phyloP scores from a whole-genome alignment of 805 yeast genomes.

The Wickerhamiella qilinensis region DNA sequence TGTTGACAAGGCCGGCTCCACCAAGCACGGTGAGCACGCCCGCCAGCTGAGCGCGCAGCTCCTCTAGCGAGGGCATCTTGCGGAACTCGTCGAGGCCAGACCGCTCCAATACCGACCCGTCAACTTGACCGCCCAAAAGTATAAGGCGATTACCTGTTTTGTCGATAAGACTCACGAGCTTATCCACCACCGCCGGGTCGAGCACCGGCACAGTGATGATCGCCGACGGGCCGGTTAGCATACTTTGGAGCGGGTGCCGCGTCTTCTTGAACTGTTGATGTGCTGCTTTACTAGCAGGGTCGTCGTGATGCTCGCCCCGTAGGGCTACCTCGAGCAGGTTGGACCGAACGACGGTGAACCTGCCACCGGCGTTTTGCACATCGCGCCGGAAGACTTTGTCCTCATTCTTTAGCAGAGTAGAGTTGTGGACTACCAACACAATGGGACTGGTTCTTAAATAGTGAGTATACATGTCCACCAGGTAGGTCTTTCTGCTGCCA shows the following conservation, averaged over 20 bases:
- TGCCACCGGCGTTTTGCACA: constrained; percentile 50
- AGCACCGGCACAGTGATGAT: constrained; percentile 49
- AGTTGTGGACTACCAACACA: constrained; percentile 69
- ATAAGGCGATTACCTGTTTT: constrained; percentile 56
- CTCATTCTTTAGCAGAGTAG: constrained; percentile 58
- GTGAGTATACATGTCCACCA: constrained; percentile 64
- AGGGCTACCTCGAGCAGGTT: constrained; percentile 60
- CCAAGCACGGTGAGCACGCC: constrained; percentile 72
- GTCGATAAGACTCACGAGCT: constrained; percentile 44
- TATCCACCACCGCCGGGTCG: constrained; percentile 53
- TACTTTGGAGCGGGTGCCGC: constrained; percentile 51
- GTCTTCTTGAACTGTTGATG: constrained; percentile 21
- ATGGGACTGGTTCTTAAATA: constrained; percentile 53
- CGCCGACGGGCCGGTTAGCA: constrained; percentile 78
- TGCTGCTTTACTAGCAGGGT: constrained; percentile 56
- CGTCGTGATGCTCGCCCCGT: constrained; percentile 47
- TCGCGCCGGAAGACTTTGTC: constrained; percentile 46
- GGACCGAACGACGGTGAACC: constrained; percentile 51
- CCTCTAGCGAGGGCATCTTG: constrained; percentile 52
- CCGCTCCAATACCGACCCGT: constrained; percentile 37
- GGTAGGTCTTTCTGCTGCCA: constrained; percentile 68
- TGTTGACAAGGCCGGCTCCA: constrained; percentile 77
- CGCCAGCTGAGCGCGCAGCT: constrained; percentile 65
- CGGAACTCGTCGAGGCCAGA: constrained; percentile 45
- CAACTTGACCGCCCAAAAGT: constrained; percentile 74